Conservation (phyloP, 179 eudicot genomes). For the Corrigiola litoralis region DNA sequence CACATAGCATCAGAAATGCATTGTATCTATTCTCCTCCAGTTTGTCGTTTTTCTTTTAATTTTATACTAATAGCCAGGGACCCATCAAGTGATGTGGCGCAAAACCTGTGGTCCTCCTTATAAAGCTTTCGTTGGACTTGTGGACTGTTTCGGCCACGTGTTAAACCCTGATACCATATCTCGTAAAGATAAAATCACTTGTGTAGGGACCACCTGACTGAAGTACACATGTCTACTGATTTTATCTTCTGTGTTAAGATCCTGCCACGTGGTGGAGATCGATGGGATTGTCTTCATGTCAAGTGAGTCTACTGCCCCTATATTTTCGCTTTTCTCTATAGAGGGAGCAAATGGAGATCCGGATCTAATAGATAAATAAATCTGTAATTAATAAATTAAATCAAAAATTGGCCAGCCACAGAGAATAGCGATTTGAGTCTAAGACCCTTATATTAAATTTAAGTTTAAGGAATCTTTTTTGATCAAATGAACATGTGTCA, state of each 20-base stretch:
- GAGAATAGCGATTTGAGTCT: slow-evolving; percentile 3
- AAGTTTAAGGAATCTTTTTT: slow-evolving; percentile 18
- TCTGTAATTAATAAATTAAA: neutral
- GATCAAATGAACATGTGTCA: slow-evolving; percentile 11
- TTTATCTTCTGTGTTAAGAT: slow-evolving; percentile 9
- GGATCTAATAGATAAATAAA: slow-evolving; percentile 1
- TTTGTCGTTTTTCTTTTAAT: slow-evolving; percentile 21
- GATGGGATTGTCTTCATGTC: slow-evolving; percentile 3
- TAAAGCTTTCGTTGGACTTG: neutral
- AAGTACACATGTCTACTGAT: slow-evolving; percentile 27
- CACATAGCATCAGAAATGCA: slow-evolving; percentile 25
- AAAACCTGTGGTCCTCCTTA: slow-evolving; percentile 1
- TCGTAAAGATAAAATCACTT: slow-evolving; percentile 1
- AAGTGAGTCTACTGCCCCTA: neutral
- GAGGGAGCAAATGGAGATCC: slow-evolving; percentile 9
- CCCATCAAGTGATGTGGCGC: slow-evolving; percentile 19
- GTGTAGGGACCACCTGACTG: slow-evolving; percentile 16
- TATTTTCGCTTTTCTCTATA: neutral
- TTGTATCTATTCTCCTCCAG: slow-evolving; percentile 8
- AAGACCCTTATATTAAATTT: neutral
- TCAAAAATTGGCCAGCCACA: neutral
- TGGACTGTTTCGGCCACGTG: slow-evolving; percentile 13
- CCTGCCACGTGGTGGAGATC: slow-evolving; percentile 25
- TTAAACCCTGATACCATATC: neutral
- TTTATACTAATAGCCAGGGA: neutral